Evolutionary conservation across 2,329 filamentous ascomycete species (phyloP).

Genomic region (Epichloe baconii): DNA sequence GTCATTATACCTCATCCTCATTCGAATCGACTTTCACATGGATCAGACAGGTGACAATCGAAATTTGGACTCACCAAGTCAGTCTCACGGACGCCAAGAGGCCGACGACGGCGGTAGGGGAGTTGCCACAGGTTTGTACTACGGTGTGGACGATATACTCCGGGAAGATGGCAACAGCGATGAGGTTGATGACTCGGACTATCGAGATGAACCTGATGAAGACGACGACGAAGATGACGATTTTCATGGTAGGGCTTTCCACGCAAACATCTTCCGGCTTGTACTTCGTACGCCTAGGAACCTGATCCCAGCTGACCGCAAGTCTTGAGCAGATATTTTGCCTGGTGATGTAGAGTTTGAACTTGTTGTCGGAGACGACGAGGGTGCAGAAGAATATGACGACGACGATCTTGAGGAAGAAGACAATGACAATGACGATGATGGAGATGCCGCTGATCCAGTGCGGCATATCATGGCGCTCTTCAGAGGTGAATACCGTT

Average conservation of each 20-base stretch:
- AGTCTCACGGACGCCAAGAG: neutral
- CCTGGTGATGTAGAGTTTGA: constrained; percentile 11
- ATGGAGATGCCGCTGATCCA: constrained; percentile 15
- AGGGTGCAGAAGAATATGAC: constrained; percentile 9
- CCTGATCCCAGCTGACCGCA: neutral
- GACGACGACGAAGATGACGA: constrained; percentile 10
- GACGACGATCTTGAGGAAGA: constrained; percentile 15
- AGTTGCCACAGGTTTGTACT: constrained; percentile 15
- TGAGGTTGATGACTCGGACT: constrained; percentile 7
- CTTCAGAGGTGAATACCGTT: constrained; percentile 15
- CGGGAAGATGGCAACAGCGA: constrained; percentile 7
- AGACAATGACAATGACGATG: constrained; percentile 10
- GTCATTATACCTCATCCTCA: too few relatives aligned
- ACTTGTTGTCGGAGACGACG: constrained; percentile 10
- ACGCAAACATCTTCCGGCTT: neutral
- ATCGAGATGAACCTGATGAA: constrained; percentile 11
- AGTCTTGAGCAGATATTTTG: neutral
- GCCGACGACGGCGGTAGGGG: constrained; percentile 7
- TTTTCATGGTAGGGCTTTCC: constrained; percentile 8
- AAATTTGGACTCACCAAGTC: neutral
- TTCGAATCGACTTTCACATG: neutral
- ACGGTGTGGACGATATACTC: constrained; percentile 4
- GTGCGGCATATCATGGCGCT: constrained; percentile 23
- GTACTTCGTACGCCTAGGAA: neutral
- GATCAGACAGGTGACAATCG: neutral